Conservation (phyloP, 257 asterid genomes). For the Scutellaria galericulata region DNA sequence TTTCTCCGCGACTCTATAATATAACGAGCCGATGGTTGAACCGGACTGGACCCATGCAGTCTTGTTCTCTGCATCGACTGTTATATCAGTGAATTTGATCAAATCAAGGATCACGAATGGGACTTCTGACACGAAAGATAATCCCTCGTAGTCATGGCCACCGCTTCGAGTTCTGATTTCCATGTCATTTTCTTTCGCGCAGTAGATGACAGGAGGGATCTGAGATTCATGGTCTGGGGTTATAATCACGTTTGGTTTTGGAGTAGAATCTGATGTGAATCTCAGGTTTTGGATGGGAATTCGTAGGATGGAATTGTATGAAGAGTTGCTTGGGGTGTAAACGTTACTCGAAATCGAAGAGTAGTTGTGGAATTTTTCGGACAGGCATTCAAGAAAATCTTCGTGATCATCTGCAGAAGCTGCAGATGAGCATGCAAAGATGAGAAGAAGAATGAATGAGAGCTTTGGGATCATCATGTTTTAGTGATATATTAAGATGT, state of each 20-base stretch:
- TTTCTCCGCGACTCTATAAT: slow-evolving; percentile 39
- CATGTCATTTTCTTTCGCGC: slow-evolving; percentile 36
- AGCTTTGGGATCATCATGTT: slow-evolving; percentile 8
- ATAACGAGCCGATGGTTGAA: slow-evolving; percentile 39
- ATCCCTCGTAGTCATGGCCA: slow-evolving; percentile 47
- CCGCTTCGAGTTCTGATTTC: slow-evolving; percentile 45
- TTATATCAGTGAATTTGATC: slow-evolving; percentile 40
- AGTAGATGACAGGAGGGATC: slow-evolving; percentile 28
- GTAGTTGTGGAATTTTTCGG: not conserved
- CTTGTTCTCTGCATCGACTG: slow-evolving; percentile 31
- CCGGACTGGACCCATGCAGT: slow-evolving; percentile 47
- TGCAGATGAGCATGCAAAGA: not conserved
- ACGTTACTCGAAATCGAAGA: slow-evolving; percentile 9
- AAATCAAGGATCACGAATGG: slow-evolving; percentile 41
- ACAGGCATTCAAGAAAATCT: slow-evolving; percentile 3
- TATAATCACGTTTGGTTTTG: slow-evolving; percentile 25
- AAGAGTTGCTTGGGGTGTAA: slow-evolving; percentile 13
- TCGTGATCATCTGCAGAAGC: slow-evolving; percentile 9
- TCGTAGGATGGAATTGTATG: not conserved
- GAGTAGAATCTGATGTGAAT: slow-evolving; percentile 5
- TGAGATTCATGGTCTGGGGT: slow-evolving; percentile 39
- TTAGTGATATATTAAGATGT: not conserved
- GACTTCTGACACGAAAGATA: slow-evolving; percentile 30
- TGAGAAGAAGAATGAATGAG: not conserved
- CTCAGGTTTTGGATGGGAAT: not conserved